Base-by-base conservation (phyloP, 2,329 filamentous ascomycete species). In the Ophiocordyceps polyrhachis-furcata region DNA sequence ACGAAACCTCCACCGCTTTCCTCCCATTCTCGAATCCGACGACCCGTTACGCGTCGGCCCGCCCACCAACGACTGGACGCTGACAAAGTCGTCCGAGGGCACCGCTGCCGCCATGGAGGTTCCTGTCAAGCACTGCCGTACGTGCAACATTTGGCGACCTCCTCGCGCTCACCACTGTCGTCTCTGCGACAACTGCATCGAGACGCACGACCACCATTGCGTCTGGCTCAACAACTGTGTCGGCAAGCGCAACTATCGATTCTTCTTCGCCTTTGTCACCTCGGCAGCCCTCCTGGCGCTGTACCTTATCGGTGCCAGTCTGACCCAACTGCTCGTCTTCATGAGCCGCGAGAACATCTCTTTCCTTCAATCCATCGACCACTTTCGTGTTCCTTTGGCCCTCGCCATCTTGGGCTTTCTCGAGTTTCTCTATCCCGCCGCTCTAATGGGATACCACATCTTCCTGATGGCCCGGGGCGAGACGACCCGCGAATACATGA, bases 151-250 rank as follows among this genome's bases (percentile, higher is more conserved):
- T 52, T 98, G 91, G 91, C 83, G 91, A 2, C 91, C 91, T 32
- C 88, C 89, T 25, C 83, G 91, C 47, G 87, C 86, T 47, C 93
- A 98, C 58, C 91, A 98, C 64, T 98, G 91, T 63, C 83, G 91
- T 46, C 74, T 94, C 25, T 98, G 91, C 64, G 89, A 98, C 63
- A 95, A 93, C 61, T 98, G 91, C 60, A 76, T 98, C 48, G 91
- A 98, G 62, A 94, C 87, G 0, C 86, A 95, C 52, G 91, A 98
- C 57, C 91, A 98, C 57, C 91, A 98, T 63, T 98, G 91, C 56
- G 88, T 96, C 15, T 98, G 91, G 91, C 75, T 98, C 50, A 98
- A 98, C 65, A 98, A 98, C 61, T 98, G 91, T 52, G 82, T 98
- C 43, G 91, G 91, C 40, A 81, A 89, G 51, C 84, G 91, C 55